phyloP scores from a whole-genome alignment of 2,329 filamentous ascomycete species.

The Calonectria multiphialidica region DNA sequence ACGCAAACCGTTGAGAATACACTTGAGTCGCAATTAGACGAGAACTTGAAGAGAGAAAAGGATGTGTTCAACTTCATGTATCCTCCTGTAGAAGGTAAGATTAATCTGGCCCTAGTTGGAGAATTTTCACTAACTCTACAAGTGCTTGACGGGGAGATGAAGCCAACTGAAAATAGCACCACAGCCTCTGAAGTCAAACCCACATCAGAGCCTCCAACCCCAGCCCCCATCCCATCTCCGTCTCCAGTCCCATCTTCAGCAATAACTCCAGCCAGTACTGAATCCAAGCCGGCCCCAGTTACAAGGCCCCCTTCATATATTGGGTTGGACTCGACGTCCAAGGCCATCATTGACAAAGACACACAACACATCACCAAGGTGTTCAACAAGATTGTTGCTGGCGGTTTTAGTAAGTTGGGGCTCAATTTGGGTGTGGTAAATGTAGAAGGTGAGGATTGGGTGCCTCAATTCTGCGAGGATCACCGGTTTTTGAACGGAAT shows the following conservation, averaged over 20 bases:
- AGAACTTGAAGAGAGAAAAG: neutral
- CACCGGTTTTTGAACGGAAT: constrained; percentile 22
- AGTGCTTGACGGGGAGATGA: neutral
- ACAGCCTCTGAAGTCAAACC: neutral
- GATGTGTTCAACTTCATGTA: constrained; percentile 6
- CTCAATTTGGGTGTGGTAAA: constrained; percentile 13
- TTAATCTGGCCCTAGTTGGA: neutral
- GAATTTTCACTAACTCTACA: neutral
- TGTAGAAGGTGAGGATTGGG: constrained; percentile 15
- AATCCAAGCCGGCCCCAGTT: neutral
- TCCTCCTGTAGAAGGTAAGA: neutral
- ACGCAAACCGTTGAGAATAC: neutral
- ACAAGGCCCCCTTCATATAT: constrained; percentile 5
- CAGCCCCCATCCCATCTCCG: neutral
- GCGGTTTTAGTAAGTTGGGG: constrained; percentile 5
- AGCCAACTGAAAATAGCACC: neutral
- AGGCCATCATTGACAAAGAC: constrained; percentile 21
- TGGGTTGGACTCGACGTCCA: constrained; percentile 9
- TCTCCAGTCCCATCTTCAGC: neutral
- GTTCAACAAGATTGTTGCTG: constrained; percentile 13
- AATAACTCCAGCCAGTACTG: neutral
- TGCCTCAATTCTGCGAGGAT: neutral
- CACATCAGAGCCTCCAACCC: neutral
- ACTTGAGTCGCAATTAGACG: neutral
- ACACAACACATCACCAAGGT: neutral